Base-by-base conservation (phyloP, 148 eudicot species). In the Rhododendron ferrugineum region DNA sequence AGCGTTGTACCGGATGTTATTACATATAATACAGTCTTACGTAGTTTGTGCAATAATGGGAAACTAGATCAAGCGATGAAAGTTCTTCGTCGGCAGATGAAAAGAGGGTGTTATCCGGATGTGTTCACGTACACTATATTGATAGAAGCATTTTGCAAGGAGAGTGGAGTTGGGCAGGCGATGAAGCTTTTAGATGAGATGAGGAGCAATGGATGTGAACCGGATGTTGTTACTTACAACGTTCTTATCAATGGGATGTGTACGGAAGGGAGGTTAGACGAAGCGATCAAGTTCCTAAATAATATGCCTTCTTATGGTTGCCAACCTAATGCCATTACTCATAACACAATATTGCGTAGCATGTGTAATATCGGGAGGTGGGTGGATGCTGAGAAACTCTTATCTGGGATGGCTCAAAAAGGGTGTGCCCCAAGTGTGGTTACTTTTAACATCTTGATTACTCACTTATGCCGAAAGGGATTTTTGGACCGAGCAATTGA, bases 131-230 rank as follows among this genome's bases (percentile, higher is more conserved):
- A 94, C 86, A 94, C 95, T 2, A 94, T 94, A 84, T 86, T 94
- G 92, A 91, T 94, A 3, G 94, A 93, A 88, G 95, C 94, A 10
- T 89, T 94, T 77, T 94, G 97, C 80, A 93, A 88, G 89, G 94
- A 88, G 42, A 88, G 90, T 78, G 97, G 97, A 64, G 97, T 94
- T 86, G 91, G 84, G 34, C 89, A 92, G 84, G 97, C 93, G 6
- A 91, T 92, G 97, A 91, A 93, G 90, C 93, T 94, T 80, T 68
- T 94, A 3, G 95, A 92, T 86, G 97, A 94, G 89, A 94, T 94
- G 97, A 91, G 90, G 88, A 92, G 83, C 62, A 94, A 87, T 87
- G 95, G 97, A 23, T 93, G 97, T 88, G 88, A 90, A 47, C 95
- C 94, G 2, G 94, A 94, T 87, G 91, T 93, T 80, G 93, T 94